Conservation (phyloP, 1,284 basidiomycete species). For the Puccinia novopanici region DNA sequence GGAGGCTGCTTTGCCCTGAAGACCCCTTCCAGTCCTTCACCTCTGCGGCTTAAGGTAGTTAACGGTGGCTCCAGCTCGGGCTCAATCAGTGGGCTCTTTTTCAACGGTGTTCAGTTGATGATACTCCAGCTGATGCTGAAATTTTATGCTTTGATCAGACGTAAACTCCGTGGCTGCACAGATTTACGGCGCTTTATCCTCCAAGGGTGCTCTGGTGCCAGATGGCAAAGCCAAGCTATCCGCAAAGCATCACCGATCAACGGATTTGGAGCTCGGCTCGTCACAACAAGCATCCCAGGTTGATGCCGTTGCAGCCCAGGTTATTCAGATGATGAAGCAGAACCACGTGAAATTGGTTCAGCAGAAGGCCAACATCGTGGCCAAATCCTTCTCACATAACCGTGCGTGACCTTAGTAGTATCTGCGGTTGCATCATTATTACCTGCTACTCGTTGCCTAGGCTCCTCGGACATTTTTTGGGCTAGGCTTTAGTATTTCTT, state of each 20-base stretch:
- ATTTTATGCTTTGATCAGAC: background rate
- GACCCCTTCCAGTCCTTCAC: conserved; percentile 28
- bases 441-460: background rate
- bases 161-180: conserved; percentile 13
- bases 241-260: conserved; percentile 3
- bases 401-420: background rate
- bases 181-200: background rate
- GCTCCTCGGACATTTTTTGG: no score
- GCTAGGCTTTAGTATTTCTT: background rate
- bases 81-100: conserved; percentile 2
- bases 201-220: conserved; percentile 3
- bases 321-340: background rate
- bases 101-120: background rate
- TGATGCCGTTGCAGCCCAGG: conserved; percentile 4
- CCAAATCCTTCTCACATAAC: background rate
- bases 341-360: background rate
- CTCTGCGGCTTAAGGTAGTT: conserved; percentile 6
- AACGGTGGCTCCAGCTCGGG: background rate
- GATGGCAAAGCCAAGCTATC: background rate
- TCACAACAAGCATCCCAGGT: background rate
- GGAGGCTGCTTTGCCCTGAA: conserved; percentile 41
- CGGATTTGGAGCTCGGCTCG: background rate
- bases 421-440: background rate
- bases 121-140: background rate
- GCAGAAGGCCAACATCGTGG: conserved; percentile 8